phyloP scores from a whole-genome alignment of 495 filamentous ascomycete species.

The Penicillium canescens region DNA sequence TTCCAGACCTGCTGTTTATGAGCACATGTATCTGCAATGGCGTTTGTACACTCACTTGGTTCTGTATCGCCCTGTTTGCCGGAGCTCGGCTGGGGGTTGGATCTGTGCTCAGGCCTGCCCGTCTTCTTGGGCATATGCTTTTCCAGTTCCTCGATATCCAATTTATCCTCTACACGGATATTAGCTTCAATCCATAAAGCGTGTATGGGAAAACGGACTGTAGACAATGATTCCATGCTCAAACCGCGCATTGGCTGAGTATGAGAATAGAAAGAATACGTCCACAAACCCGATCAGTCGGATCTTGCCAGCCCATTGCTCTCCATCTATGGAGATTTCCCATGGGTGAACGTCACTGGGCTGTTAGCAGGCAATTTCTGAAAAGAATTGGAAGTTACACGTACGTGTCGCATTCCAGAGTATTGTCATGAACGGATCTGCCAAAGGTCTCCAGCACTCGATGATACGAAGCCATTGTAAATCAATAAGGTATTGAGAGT shows the following conservation, averaged over 20 bases:
- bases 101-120: too few species aligned
- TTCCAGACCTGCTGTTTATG: too few species aligned
- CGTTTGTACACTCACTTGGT: too few species aligned
- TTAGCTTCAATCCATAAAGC: not conserved
- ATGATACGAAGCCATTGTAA: slow-evolving; percentile 16
- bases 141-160: slow-evolving; percentile 3
- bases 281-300: slow-evolving; percentile 20
- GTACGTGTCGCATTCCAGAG: slow-evolving; percentile 20
- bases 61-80: too few species aligned
- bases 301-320: slow-evolving; percentile 21
- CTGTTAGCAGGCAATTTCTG: not conserved
- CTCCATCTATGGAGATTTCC: slow-evolving; percentile 15
- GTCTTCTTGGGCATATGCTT: too few species aligned
- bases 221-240: slow-evolving; percentile 20
- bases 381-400: not conserved
- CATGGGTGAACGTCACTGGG: slow-evolving; percentile 20
- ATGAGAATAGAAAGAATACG: slow-evolving; percentile 20
- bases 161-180: slow-evolving; percentile 5
- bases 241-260: slow-evolving; percentile 19
- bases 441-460: slow-evolving; percentile 15
- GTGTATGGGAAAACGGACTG: slow-evolving; percentile 1
- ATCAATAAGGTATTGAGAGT: not conserved
- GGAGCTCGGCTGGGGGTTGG: too few species aligned
- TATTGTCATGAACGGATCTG: slow-evolving; percentile 13
- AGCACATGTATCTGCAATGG: too few species aligned